Evolutionary conservation across 2,329 filamentous ascomycete species (phyloP), one percentile per base, ranked within the genome.

Genomic region (Ilyonectria mors-panacis): DNA sequence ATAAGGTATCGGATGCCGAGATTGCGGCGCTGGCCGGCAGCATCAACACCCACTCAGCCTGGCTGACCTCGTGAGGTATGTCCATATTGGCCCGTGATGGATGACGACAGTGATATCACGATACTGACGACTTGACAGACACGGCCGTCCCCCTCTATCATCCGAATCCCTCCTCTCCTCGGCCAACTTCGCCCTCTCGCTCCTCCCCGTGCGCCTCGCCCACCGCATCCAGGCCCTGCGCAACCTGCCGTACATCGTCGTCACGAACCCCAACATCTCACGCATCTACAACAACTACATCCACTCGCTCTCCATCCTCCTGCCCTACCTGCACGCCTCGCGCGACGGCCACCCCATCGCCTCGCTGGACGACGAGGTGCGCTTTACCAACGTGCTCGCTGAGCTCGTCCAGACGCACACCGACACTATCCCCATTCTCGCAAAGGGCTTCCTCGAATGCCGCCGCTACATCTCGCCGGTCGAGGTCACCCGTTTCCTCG

Each of bases 281-380:
- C 92, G 92, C 76, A 99, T 99, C 71, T 97, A 98, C 85, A 91
- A 93, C 81, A 98, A 98, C 82, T 99, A 99, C 81, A 86, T 97
- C 50, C 95, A 98, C 81, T 97, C 94, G 2, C 85, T 99, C 21
- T 95, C 93, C 2, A 97, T 94, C 1, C 87, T 99, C 17, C 88
- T 98, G 4, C 95, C 95, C 6, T 98, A 95, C 84, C 81, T 80
- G 76, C 80, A 81, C 77, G 91, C 92, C 35, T 87, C 79, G 7
- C 73, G 73, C 48, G 71, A 76, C 30, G 79, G 79, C 47, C 77
- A 72, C 9, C 75, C 81, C 57, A 82, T 83, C 47, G 72, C 85
- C 55, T 94, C 89, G 1, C 85, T 96, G 51, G 92, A 97, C 66
- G 95, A 97, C 73, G 96, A 98, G 81, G 92, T 94, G 70, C 88